Percentiles rank a stretch among this genome's conserved stretches.
phyloP scores from a whole-genome alignment of 2,329 filamentous ascomycete species.

The Fusarium xyrophilum region DNA sequence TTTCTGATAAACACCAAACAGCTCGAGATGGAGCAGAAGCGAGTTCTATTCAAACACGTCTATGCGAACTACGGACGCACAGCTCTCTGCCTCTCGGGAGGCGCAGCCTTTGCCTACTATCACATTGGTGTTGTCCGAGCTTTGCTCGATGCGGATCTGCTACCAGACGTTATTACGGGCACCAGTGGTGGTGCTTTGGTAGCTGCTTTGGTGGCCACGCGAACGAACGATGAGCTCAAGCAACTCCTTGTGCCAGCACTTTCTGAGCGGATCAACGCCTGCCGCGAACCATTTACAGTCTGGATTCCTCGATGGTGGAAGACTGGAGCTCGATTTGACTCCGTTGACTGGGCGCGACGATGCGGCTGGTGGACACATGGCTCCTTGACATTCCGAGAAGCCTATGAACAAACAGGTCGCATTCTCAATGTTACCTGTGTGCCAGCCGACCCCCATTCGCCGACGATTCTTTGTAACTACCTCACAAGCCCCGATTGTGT shows the following conservation, averaged over 20 bases:
- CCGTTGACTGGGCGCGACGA: conserved; percentile 84
- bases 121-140: conserved; percentile 94
- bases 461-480: conserved; percentile 91
- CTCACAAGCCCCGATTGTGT: conserved; percentile 95
- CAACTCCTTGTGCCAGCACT: conserved; percentile 84
- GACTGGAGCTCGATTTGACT: conserved; percentile 93
- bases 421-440: conserved; percentile 97
- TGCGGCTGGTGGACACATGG: conserved; percentile 91
- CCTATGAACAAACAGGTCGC: conserved; percentile 90
- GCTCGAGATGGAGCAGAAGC: conserved; percentile 75
- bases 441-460: conserved; percentile 92
- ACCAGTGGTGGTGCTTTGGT: conserved; percentile 94
- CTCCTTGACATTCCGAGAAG: conserved; percentile 92
- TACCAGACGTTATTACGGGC: conserved; percentile 94
- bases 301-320: conserved; percentile 89
- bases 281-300: conserved; percentile 74
- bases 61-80: conserved; percentile 92
- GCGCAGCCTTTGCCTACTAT: conserved; percentile 94
- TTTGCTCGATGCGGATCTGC: conserved; percentile 80
- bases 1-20: conserved; percentile 73
- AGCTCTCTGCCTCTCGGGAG: conserved; percentile 90
- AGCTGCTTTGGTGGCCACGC: conserved; percentile 83
- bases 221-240: conserved; percentile 91
- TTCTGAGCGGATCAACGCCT: conserved; percentile 84
- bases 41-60: conserved; percentile 83